Conservation (phyloP, 306 rosid species). For the Cercis canadensis region DNA sequence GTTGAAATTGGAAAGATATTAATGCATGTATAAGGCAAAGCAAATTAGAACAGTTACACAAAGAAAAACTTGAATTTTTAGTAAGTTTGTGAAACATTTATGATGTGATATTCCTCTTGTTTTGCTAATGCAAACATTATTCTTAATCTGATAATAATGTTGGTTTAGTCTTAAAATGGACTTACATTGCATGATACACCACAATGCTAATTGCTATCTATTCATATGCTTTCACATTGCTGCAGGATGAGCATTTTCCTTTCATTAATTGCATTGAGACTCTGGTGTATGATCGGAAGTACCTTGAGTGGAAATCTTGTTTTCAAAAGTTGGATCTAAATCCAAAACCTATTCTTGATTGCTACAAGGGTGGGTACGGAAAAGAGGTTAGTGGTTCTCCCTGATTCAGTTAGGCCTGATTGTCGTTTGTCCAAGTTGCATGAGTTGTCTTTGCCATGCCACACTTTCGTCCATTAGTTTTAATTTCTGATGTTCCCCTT, state of each 20-base stretch:
- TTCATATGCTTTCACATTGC: conserved; percentile 14
- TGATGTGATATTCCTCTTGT: neutral
- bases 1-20: neutral
- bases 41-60: neutral
- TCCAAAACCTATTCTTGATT: conserved; percentile 58
- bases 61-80: no score
- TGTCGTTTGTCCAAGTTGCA: neutral
- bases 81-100: no score
- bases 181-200: conserved; percentile 18
- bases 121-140: neutral
- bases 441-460: neutral
- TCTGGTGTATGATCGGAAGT: conserved; percentile 41
- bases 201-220: neutral
- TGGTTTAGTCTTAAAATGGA: neutral
- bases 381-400: conserved; percentile 63
- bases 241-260: conserved; percentile 79
- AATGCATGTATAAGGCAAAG: neutral
- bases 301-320: conserved; percentile 70
- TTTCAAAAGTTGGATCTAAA: conserved; percentile 69
- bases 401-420: neutral
- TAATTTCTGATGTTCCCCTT: neutral
- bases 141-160: conserved; percentile 21
- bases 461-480: neutral
- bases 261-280: conserved; percentile 78
- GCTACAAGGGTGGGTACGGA: conserved; percentile 69